Conservation (phyloP, 805 yeast genomes). For the Millerozyma acaciae region DNA sequence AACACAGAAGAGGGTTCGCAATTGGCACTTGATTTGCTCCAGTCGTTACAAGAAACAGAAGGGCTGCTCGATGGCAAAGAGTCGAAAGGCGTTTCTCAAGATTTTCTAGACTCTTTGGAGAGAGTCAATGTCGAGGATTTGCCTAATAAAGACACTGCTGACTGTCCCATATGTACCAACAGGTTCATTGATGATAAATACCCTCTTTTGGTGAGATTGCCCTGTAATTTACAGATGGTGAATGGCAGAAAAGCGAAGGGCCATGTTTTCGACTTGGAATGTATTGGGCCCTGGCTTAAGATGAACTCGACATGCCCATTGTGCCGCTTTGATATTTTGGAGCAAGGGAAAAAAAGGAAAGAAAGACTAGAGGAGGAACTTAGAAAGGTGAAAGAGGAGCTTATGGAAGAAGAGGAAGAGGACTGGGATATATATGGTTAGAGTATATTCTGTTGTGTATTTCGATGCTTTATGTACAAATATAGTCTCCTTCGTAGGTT, state of each 20-base stretch:
- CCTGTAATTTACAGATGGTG: slow-evolving; percentile 47
- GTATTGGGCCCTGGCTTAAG: slow-evolving; percentile 86
- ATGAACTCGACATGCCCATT: slow-evolving; percentile 77
- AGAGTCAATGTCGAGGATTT: slow-evolving; percentile 43
- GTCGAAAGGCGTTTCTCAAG: slow-evolving; percentile 58
- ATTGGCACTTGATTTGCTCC: slow-evolving; percentile 25
- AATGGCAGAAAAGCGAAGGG: slow-evolving; percentile 24
- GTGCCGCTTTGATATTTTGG: slow-evolving; percentile 70
- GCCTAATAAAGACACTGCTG: slow-evolving; percentile 48
- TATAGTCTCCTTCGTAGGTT: no score
- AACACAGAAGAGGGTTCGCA: slow-evolving; percentile 28
- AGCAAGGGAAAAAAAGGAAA: slow-evolving; percentile 25
- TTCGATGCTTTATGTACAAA: no score
- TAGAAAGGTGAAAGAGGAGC: slow-evolving; percentile 35
- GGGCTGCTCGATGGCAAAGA: slow-evolving; percentile 1
- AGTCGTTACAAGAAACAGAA: slow-evolving; percentile 14
- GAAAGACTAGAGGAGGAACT: slow-evolving; percentile 33
- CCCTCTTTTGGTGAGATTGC: slow-evolving; percentile 74
- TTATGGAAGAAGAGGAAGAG: slow-evolving; percentile 56
- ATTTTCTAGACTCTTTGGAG: slow-evolving; percentile 72
- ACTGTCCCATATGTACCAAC: slow-evolving; percentile 83
- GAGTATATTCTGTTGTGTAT: no score
- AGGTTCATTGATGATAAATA: slow-evolving; percentile 66
- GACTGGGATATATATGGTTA: slow-evolving; percentile 82
- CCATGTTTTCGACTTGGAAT: slow-evolving; percentile 84